Base-by-base conservation (phyloP, 805 yeast species). In the Starmerella asiatica region DNA sequence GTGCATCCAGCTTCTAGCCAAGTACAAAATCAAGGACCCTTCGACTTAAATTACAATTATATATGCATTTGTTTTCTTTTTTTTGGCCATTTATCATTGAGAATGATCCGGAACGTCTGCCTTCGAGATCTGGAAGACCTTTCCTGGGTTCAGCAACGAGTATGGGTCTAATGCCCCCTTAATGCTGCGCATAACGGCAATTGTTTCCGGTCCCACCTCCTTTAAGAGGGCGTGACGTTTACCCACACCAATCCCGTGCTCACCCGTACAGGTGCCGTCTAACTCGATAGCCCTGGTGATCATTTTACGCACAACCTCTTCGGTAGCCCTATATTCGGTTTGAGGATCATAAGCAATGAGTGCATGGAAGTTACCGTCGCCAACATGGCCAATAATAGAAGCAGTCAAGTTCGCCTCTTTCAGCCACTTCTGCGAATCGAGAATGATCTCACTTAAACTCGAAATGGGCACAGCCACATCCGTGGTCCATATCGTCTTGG, bases 401-500 rank as follows among this genome's bases (percentile, higher is more conserved):
- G 77, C 75, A 14, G 58, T 49, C 14, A 47, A n/a, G 0, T 83
- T 83, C 32, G 71, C 67, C 2, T 58, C 52, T 24, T 63, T 67
- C 55, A 83, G 67, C 50, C 79, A 82, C 12, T 68, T 65, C 52
- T 78, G 71, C 4, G 88, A 76, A 41, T 70, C 73, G 32, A 66
- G 58, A 27, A 84, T 67, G 20, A 79, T 72, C 4, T 66, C 60
- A 0, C 83, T 68, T 42, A 84, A 60, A 40, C 65, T 62, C 2
- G 93, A 81, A 21, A 84, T 71, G 12, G 94, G 94, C 3, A 84
- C 94, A 1, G 93, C 93, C 40, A 81, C 84, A 57, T 83, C 94
- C 1, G 94, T 83, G 31, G 93, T 81, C 94, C 94, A 83, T 32
- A 78, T 62, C 56, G 78, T 78, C 37, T 75, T 73, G 38, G 62